phyloP scores from a whole-genome alignment of 306 rosid genomes.

The Castanea sativa region DNA sequence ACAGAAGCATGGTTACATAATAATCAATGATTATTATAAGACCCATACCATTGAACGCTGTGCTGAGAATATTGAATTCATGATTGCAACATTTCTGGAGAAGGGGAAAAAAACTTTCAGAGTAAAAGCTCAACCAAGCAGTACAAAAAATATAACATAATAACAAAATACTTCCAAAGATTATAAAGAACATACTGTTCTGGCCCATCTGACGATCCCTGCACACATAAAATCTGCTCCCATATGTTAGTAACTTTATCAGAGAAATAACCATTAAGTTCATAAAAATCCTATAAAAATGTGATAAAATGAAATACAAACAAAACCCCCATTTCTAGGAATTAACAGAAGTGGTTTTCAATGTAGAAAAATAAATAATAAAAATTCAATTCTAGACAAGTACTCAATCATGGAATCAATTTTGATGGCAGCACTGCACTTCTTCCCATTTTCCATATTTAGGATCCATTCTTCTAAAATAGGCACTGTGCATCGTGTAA shows the following conservation, averaged over 20 bases:
- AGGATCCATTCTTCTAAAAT: too few species aligned
- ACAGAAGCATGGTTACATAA: too few species aligned
- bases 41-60: constrained; percentile 55
- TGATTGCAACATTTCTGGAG: constrained; percentile 91
- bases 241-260: constrained; percentile 29
- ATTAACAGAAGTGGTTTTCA: not conserved
- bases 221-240: constrained; percentile 85
- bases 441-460: too few species aligned
- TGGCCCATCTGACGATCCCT: constrained; percentile 92
- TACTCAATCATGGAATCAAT: not conserved
- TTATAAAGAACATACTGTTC: constrained; percentile 61
- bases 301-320: not conserved
- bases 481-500: too few species aligned
- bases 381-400: constrained; percentile 1
- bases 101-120: constrained; percentile 16
- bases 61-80: constrained; percentile 96
- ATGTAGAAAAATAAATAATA: not conserved
- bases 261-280: not conserved
- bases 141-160: constrained; percentile 1
- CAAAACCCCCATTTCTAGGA: not conserved
- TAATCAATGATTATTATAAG: too few species aligned
- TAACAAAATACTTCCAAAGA: not conserved
- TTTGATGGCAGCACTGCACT: too few species aligned
- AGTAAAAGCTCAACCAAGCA: constrained; percentile 20
- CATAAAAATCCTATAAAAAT: not conserved